Evolutionary conservation across 2,329 filamentous ascomycete species (phyloP).

Genomic region (Paracoccidioides lutzii): DNA sequence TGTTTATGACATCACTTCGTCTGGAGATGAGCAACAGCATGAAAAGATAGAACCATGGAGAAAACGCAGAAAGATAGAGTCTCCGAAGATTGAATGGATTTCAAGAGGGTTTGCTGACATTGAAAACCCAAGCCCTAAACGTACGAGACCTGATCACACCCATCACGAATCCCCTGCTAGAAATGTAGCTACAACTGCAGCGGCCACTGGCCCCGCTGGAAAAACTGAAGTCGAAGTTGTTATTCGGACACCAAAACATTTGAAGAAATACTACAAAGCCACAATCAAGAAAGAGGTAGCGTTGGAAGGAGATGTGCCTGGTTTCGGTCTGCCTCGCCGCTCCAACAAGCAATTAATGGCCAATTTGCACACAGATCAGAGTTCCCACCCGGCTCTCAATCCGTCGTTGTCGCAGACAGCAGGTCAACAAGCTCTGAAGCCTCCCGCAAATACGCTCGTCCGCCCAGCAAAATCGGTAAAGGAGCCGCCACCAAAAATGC

Average conservation of each 20-base stretch:
- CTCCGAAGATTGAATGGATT: slow-evolving; percentile 2
- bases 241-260: slow-evolving; percentile 5
- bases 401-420: background rate
- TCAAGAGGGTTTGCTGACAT: background rate
- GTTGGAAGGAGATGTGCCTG: background rate
- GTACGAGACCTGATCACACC: background rate
- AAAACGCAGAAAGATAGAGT: slow-evolving; percentile 11
- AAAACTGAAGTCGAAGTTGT: slow-evolving; percentile 6
- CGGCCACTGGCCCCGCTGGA: background rate
- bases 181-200: background rate
- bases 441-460: background rate
- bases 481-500: background rate
- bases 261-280: background rate
- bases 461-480: background rate
- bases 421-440: background rate
- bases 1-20: slow-evolving; percentile 19
- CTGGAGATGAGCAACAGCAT: slow-evolving; percentile 15
- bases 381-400: background rate
- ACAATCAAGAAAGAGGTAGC: background rate
- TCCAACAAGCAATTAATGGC: background rate
- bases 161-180: background rate
- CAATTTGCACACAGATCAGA: background rate
- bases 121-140: background rate
- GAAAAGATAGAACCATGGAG: slow-evolving; percentile 2
- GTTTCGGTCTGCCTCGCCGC: background rate